Conservation (phyloP, 139 green algal genomes). For the Volvox africanus region DNA sequence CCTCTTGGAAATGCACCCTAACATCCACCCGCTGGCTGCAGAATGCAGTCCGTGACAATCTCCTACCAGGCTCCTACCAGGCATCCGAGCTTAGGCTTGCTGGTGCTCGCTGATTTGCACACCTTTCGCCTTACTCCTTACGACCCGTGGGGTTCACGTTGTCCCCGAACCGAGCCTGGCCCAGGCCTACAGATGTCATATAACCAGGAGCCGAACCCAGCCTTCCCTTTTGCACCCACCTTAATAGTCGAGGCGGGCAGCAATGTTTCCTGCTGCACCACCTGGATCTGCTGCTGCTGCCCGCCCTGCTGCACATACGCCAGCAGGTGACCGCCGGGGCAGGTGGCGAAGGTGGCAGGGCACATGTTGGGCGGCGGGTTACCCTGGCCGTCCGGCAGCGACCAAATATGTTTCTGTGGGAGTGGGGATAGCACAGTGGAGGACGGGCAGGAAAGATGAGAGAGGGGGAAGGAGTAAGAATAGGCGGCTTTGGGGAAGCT, state of each 20-base stretch:
- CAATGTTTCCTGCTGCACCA: slow-evolving; percentile 26
- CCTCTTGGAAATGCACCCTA: no score
- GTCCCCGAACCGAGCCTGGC: no score
- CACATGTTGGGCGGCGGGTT: not conserved
- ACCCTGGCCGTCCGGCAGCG: not conserved
- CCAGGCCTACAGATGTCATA: no score
- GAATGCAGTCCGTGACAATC: no score
- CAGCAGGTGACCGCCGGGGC: slow-evolving; percentile 34
- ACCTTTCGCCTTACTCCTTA: no score
- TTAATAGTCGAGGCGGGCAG: slow-evolving; percentile 36
- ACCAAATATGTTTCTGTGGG: slow-evolving; percentile 41
- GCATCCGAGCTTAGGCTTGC: no score
- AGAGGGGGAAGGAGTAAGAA: not conserved
- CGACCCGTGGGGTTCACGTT: no score
- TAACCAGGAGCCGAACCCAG: no score
- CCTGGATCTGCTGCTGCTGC: slow-evolving; percentile 26
- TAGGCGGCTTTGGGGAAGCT: not conserved
- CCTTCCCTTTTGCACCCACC: not conserved
- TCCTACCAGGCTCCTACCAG: no score
- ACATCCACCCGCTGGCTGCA: no score
- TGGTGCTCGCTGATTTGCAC: no score
- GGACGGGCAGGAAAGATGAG: not conserved
- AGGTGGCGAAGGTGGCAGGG: slow-evolving; percentile 41
- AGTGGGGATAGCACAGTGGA: not conserved
- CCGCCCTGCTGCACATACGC: slow-evolving; percentile 47